A percentile compares a stretch with the other conserved stretches of the same genome.
Evolutionary conservation across 805 yeast genomes (phyloP).

Genomic region (Metschnikowia santaceciliae): DNA sequence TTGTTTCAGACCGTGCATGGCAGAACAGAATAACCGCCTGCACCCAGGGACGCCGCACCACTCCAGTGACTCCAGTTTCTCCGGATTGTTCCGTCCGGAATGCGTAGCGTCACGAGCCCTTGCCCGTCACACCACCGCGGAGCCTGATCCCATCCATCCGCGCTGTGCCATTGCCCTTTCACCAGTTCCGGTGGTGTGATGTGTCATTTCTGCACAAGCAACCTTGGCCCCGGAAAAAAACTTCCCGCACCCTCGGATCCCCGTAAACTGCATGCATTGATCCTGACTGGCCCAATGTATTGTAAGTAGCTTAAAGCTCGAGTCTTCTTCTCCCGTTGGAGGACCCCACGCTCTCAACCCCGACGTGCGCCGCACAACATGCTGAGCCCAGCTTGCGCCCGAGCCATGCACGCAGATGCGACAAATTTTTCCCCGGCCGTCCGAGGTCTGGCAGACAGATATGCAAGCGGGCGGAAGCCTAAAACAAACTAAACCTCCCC

Average conservation of each 20-base stretch:
- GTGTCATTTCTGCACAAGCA: background rate
- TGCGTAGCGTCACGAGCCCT: background rate
- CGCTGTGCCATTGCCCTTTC: too few species aligned
- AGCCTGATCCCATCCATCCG: background rate
- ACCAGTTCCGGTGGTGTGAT: background rate
- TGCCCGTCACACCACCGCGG: background rate
- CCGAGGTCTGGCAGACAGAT: too few species aligned
- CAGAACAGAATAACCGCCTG: background rate
- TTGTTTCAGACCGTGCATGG: too few species aligned
- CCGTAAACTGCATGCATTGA: background rate
- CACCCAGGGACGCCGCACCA: background rate
- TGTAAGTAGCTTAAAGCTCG: too few species aligned
- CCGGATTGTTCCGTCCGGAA: background rate
- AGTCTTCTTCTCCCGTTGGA: too few species aligned
- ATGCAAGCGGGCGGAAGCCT: too few species aligned
- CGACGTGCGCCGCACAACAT: background rate
- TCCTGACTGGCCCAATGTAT: too few species aligned
- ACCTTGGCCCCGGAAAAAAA: background rate
- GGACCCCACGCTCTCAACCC: too few species aligned
- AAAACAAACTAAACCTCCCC: too few species aligned
- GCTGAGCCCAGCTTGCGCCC: background rate
- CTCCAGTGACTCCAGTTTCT: background rate
- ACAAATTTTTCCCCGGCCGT: background rate
- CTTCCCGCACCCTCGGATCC: background rate
- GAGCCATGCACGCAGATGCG: background rate